phyloP scores from a whole-genome alignment of 257 asterid genomes.

The Lavandula angustifolia region DNA sequence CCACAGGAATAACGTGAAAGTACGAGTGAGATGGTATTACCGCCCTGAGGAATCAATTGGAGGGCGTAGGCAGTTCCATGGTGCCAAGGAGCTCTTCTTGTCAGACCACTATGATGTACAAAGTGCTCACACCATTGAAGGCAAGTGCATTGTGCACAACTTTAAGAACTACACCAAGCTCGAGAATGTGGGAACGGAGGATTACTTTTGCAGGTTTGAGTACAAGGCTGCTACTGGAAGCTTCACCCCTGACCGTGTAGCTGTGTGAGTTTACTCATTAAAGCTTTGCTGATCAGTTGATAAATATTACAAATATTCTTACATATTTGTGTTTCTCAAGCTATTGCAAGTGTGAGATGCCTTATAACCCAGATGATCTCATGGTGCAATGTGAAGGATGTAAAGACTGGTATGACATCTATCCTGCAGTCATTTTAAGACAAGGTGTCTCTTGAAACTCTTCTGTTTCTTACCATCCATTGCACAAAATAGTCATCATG shows the following conservation, averaged over 20 bases:
- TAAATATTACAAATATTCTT: conserved; percentile 7
- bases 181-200: conserved; percentile 79
- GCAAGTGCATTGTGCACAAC: conserved; percentile 78
- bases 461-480: background rate
- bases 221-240: conserved; percentile 90
- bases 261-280: conserved; percentile 62
- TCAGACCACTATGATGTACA: conserved; percentile 82
- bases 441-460: background rate
- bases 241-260: conserved; percentile 84
- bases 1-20: conserved; percentile 69
- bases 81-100: conserved; percentile 83
- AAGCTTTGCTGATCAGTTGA: conserved; percentile 13
- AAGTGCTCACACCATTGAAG: conserved; percentile 94
- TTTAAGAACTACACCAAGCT: conserved; percentile 82
- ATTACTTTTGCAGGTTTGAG: conserved; percentile 82
- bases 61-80: conserved; percentile 90
- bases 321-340: conserved; percentile 37
- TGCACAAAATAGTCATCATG: conserved; percentile 3
- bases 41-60: conserved; percentile 83
- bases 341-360: conserved; percentile 91
- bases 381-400: conserved; percentile 91
- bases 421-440: background rate
- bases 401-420: conserved; percentile 48
- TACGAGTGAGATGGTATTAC: conserved; percentile 77
- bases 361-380: conserved; percentile 83